Conservation (phyloP, 2,329 filamentous ascomycete genomes). For the Colletotrichum endophyticum region DNA sequence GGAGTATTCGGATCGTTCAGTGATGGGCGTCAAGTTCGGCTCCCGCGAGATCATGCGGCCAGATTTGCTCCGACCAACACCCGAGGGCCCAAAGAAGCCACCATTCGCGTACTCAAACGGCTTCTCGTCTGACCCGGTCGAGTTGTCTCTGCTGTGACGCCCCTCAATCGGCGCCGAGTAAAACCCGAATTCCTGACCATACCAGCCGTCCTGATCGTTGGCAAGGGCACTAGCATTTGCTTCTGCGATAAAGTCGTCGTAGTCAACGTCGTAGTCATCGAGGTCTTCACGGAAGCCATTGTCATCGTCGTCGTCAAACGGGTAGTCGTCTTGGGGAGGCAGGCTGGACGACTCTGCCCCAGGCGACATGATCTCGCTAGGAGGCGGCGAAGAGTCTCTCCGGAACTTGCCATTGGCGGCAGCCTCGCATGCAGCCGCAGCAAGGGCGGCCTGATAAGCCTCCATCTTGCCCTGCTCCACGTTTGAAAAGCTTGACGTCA, state of each 20-base stretch:
- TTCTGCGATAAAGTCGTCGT: constrained; percentile 91
- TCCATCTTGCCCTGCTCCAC: constrained; percentile 43
- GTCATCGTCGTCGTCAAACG: constrained; percentile 45
- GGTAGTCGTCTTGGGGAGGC: constrained; percentile 14
- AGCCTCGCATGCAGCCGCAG: constrained; percentile 79
- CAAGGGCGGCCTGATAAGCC: constrained; percentile 84
- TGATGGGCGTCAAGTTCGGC: constrained; percentile 94
- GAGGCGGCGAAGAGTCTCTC: constrained; percentile 56
- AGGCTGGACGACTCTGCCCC: constrained; percentile 23
- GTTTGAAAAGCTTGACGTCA: constrained; percentile 13
- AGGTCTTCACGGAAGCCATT: constrained; percentile 50
- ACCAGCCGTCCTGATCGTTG: constrained; percentile 91
- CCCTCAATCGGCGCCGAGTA: constrained; percentile 68
- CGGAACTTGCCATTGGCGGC: constrained; percentile 78
- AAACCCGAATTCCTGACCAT: constrained; percentile 96
- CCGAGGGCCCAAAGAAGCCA: constrained; percentile 85
- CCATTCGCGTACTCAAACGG: constrained; percentile 73
- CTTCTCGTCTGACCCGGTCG: constrained; percentile 34
- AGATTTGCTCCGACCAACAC: constrained; percentile 72
- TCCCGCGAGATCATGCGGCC: constrained; percentile 79
- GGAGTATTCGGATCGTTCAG: constrained; percentile 93
- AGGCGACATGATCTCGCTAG: constrained; percentile 28
- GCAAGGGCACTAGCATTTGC: constrained; percentile 94
- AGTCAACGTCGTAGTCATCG: constrained; percentile 73
- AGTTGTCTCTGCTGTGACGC: constrained; percentile 48